Conservation (phyloP, 1,139 yeast species). For the Pichia sp. region DNA sequence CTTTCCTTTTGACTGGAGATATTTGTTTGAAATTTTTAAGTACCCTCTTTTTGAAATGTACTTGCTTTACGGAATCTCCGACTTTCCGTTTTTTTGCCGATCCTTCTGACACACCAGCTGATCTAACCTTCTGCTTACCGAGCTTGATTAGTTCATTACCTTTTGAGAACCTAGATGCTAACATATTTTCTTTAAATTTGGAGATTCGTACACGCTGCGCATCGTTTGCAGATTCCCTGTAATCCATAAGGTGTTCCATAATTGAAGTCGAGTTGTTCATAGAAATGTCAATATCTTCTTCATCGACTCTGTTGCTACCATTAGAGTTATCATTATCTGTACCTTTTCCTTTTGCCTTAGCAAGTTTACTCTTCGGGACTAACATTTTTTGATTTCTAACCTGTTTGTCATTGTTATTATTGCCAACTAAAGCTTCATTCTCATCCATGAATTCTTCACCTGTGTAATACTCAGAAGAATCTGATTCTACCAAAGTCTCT, state of each 20-base stretch:
- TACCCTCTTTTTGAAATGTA: background rate
- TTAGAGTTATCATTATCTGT: background rate
- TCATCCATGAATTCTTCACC: no score
- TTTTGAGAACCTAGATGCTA: background rate
- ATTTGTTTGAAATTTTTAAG: background rate
- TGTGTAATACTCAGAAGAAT: background rate
- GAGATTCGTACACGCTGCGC: background rate
- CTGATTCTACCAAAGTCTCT: constrained; percentile 8
- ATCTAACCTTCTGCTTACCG: no score
- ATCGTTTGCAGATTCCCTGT: background rate
- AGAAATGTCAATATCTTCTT: background rate
- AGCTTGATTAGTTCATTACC: background rate
- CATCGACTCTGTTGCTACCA: background rate
- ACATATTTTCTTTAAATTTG: background rate
- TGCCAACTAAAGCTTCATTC: no score
- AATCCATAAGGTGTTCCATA: constrained; percentile 12
- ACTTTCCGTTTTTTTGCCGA: no score
- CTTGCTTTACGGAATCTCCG: background rate
- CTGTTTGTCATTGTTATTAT: background rate
- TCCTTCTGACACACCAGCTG: no score
- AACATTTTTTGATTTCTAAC: background rate
- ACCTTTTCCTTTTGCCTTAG: background rate
- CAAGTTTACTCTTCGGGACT: background rate
- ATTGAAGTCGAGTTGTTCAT: constrained; percentile 10
- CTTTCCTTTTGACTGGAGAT: constrained; percentile 4